Evolutionary conservation across 495 filamentous ascomycete species (phyloP).

Genomic region (Penicillium pancosmium): DNA sequence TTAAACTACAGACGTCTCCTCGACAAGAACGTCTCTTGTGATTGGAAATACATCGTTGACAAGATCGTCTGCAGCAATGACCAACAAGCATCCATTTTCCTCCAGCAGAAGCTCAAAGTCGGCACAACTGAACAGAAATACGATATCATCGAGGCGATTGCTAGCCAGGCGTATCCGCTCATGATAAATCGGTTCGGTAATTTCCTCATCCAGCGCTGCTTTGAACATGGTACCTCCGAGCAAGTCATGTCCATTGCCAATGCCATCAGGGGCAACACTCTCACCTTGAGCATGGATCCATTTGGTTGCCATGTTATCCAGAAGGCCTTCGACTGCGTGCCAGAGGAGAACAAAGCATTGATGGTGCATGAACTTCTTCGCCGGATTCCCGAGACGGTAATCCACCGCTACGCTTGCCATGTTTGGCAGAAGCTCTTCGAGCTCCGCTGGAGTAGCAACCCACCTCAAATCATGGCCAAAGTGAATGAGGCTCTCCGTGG

Average conservation of each 20-base stretch:
- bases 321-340: conserved; percentile 96
- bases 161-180: conserved; percentile 89
- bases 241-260: conserved; percentile 95
- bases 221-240: conserved; percentile 95
- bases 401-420: conserved; percentile 97
- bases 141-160: conserved; percentile 95
- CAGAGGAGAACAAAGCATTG: conserved; percentile 94
- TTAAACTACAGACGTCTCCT: conserved; percentile 94
- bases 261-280: conserved; percentile 90
- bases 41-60: conserved; percentile 99
- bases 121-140: conserved; percentile 94
- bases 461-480: conserved; percentile 97
- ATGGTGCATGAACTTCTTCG: conserved; percentile 98
- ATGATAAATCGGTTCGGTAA: conserved; percentile 98
- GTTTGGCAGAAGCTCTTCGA: conserved; percentile 99
- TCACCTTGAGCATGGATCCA: conserved; percentile 94
- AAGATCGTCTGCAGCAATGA: conserved; percentile 99
- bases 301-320: conserved; percentile 98
- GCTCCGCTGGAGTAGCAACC: conserved; percentile 89
- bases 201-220: conserved; percentile 96
- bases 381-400: conserved; percentile 95
- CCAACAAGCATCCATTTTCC: conserved; percentile 96
- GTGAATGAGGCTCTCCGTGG: conserved; percentile 94
- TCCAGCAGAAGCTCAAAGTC: conserved; percentile 98
- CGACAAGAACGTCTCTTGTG: conserved; percentile 94